Conservation (phyloP, 805 yeast genomes). For the Nakazawaea siamensis region DNA sequence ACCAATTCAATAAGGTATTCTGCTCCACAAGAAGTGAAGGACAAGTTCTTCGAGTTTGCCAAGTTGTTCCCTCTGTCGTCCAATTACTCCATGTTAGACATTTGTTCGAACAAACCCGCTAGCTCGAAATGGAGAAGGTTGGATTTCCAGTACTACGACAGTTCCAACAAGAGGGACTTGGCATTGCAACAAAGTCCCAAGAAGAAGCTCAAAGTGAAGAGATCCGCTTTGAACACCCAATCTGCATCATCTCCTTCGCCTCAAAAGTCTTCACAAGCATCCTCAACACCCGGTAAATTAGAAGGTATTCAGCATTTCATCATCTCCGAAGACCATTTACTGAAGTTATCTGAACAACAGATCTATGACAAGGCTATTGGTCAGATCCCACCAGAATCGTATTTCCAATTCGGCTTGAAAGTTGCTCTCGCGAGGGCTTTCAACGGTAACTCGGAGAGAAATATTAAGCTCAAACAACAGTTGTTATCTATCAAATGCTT, state of each 20-base stretch:
- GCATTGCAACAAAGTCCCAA: constrained; percentile 8
- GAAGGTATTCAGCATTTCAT: constrained; percentile 46
- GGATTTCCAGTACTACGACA: constrained; percentile 43
- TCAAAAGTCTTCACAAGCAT: background rate
- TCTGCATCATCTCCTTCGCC: constrained; percentile 1
- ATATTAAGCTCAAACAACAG: constrained; percentile 45
- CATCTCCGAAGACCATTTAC: constrained; percentile 49
- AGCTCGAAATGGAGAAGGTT: constrained; percentile 53
- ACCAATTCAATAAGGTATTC: constrained; percentile 32
- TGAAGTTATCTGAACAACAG: constrained; percentile 47
- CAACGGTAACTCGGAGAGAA: constrained; percentile 43
- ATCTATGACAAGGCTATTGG: constrained; percentile 53
- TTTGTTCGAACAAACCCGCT: constrained; percentile 21
- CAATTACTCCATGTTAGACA: constrained; percentile 18
- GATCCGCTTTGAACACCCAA: constrained; percentile 13
- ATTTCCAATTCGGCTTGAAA: constrained; percentile 55
- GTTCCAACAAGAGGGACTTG: constrained; percentile 10
- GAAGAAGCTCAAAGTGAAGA: constrained; percentile 14
- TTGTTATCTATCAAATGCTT: constrained; percentile 57
- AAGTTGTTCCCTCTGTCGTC: constrained; percentile 29
- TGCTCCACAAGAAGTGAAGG: constrained; percentile 35
- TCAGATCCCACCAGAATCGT: constrained; percentile 50
- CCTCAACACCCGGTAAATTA: too few relatives aligned
- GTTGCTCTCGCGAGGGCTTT: constrained; percentile 69
- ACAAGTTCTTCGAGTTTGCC: constrained; percentile 40